phyloP scores from a whole-genome alignment of 2,329 filamentous ascomycete genomes.

The Sarocladium kiliense region DNA sequence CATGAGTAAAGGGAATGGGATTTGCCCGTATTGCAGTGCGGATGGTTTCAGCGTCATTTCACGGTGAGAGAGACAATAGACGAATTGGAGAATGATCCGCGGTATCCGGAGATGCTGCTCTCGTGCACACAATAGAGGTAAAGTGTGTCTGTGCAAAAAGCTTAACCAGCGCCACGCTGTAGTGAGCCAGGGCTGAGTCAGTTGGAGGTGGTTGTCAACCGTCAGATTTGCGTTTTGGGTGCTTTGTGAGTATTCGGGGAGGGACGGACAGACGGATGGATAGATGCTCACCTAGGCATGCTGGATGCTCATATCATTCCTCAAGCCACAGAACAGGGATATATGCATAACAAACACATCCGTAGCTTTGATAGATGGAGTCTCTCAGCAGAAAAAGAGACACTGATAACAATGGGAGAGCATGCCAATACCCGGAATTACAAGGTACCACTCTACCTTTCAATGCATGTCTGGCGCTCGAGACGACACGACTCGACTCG shows the following conservation, averaged over 20 bases:
- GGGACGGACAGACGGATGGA: too few species aligned
- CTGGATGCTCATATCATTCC: neutral
- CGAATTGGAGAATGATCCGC: neutral
- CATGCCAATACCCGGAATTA: neutral
- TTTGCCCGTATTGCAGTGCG: neutral
- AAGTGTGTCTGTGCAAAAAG: constrained; percentile 1
- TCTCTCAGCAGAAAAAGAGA: neutral
- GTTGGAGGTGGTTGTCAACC: neutral
- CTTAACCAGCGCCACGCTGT: constrained; percentile 7
- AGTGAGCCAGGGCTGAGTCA: neutral
- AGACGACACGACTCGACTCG: too few species aligned
- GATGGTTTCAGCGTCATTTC: neutral
- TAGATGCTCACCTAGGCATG: too few species aligned
- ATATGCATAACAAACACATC: too few species aligned
- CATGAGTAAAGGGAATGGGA: neutral
- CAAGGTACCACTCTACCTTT: neutral
- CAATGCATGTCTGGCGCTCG: neutral
- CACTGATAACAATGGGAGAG: neutral
- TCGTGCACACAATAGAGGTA: neutral
- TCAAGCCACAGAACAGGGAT: too few species aligned
- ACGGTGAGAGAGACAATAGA: neutral
- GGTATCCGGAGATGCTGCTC: neutral
- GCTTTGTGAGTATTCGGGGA: too few species aligned
- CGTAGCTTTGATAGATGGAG: too few species aligned
- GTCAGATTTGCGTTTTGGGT: neutral